Evolutionary conservation across 495 filamentous ascomycete species (phyloP), one percentile per base, ranked within the genome.

Genomic region (Aspergillus sparsus): DNA sequence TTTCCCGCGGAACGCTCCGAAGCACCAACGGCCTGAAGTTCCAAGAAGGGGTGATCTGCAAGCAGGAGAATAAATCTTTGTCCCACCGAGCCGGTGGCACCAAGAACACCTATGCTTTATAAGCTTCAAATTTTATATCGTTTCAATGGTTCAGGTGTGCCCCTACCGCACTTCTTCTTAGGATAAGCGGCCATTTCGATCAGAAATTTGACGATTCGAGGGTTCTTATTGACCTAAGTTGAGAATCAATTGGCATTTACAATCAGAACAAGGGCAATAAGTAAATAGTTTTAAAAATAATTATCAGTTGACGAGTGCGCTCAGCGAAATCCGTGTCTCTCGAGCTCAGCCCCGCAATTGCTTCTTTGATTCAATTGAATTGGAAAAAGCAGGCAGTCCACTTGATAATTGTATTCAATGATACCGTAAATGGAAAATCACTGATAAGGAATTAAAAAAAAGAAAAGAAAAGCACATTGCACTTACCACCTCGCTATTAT

Each of bases 41-140:
- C 81, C 62, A 94, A 84, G 71, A 86, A 82, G 3, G 91, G 89
- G 72, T 95, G 91, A 37, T 87, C 82, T 42, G 88, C 86, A 58
- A 94, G 86, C 27, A 94, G 80, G 0, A 94, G 82, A 67, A 93
- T 91, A 67, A 94, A 94, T 61, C 90, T 84, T 74, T 93, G 90
- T 53, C 91, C 91, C 21, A 93, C 91, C 5, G 89, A 92, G 62
- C 91, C 91, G 18, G 77, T 80, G 61, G 77, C 77, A 62, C 76
- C 75, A 42, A 78, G 68, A 57, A 79, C 71, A 75, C 75, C 73
- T 80, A 58, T 45, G 52, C 9, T 9, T 51, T n/a, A 62, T 76
- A 36, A 79, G 67, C 34, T 52, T 37, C n/a, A 42, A 71, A 62
- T 16, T 49, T 37, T n/a, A 31, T 13, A 55, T 44, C 13, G 21